Evolutionary conservation across 495 filamentous ascomycete species (phyloP), one percentile per base, ranked within the genome.

Genomic region (Immersiella caudata): DNA sequence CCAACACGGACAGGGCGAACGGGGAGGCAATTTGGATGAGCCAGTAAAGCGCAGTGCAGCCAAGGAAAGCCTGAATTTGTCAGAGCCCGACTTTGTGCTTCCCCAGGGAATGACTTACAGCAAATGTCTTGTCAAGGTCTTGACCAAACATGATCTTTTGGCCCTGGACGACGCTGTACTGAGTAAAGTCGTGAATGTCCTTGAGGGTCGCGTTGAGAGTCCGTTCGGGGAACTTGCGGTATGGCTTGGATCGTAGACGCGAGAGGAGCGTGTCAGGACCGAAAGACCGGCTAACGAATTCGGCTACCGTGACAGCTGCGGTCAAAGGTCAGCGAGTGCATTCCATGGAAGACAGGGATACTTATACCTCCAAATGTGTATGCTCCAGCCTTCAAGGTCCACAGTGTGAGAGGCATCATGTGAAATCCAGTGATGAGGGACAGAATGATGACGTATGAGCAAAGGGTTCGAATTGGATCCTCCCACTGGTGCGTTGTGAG

Each of bases 221-320:
- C 29, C 24, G 29, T n/a, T 62, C 59, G 2, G 59, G 36, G 22
- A 62, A 20, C n/a, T 35, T 62, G n/a, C 35, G 20, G 14, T 62
- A 62, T 8, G 29, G 33, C 33, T 49, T 46, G 20, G 59, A 33
- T 0, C 59, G 59, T n/a, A 62, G 18, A 33, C 59, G 59, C 8
- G 59, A 9, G 29, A 62, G 59, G 59, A 62, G 24, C 11, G 59
- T 62, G 59, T 62, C 36, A 16, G 59, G 59, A 20, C 59, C 59
- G 26, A 62, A 62, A 12, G 59, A 18, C 7, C 59, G 59, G 24
- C 36, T 62, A 2, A 33, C 59, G 2, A 46, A 62, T 1, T 62
- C 59, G 18, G 35, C 24, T 18, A 40, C 36, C 5, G 59, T 9
- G 4, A 40, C 16, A 1, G 36, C 59, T 62, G 21, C 8, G 14